A percentile compares a stretch with the other conserved stretches of the same genome.
These are phyloP conservation scores for Gnetum montanum DNA, from an alignment of 75 land plant species.

Conservation along the genomic window DNA sequence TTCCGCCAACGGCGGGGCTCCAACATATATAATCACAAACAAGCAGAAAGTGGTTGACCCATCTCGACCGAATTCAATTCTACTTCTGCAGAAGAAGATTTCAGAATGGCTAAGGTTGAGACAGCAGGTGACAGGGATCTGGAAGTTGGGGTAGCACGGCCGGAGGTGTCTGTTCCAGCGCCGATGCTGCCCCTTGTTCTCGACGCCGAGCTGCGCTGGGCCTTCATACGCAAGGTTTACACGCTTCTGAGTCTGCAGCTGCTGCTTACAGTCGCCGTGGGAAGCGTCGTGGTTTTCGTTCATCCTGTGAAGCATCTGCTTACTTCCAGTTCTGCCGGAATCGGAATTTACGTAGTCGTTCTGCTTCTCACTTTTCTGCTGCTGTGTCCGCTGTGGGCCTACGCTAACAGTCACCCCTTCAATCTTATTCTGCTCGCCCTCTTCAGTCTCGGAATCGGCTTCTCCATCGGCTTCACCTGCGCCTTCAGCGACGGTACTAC, in stretches of 20 bases:
- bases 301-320: conserved; percentile 24
- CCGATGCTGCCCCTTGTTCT: conserved; percentile 49
- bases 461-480: conserved; percentile 7
- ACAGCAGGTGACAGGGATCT: neutral
- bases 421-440: conserved; percentile 9
- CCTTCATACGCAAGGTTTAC: conserved; percentile 75
- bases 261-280: conserved; percentile 54
- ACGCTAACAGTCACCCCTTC: conserved; percentile 14
- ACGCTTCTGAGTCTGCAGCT: conserved; percentile 62
- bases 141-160: neutral
- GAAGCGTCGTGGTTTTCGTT: conserved; percentile 42
- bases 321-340: conserved; percentile 26
- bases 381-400: conserved; percentile 13
- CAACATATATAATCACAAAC: too few species aligned
- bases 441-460: conserved; percentile 10
- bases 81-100: too few species aligned
- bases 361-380: conserved; percentile 30
- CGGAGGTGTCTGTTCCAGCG: conserved; percentile 20
- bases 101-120: too few species aligned
- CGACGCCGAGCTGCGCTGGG: conserved; percentile 70
- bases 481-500: neutral
- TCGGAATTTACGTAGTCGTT: conserved; percentile 29
- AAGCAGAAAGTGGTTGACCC: too few species aligned
- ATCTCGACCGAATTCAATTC: too few species aligned
- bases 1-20: too few species aligned